Base-by-base conservation (phyloP, 352 stramenopile genomes). In the Globisporangium carolinianum region DNA sequence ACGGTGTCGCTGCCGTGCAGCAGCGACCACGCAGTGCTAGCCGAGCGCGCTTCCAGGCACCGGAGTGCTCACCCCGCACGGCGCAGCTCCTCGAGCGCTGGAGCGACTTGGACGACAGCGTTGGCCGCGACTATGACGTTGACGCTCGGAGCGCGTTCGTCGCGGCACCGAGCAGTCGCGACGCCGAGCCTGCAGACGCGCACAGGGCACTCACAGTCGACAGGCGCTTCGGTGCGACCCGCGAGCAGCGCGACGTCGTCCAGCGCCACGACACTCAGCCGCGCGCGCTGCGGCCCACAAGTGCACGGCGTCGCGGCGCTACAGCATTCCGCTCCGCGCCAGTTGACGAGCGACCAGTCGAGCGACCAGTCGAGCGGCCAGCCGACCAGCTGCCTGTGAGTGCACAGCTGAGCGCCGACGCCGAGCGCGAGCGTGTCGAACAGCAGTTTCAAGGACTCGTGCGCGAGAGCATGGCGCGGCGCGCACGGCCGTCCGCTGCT, bases 391-490 rank as follows among this genome's bases (percentile, higher is more conserved):
- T 17, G 42, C 42, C 42, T 32, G 24, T 32, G n/a, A 42, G 7
- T 32, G 54, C 47, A 9, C 51, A 55, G 24, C n/a, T 18, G 4
- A 55, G 41, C 38, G 51, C 36, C 5, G 51, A 58, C 8, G 15
- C 32, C 5, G 51, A 57, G 17, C 52, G 58, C n/a, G 38, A 53
- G 6, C 36, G 47, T 17, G 58, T 63, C 18, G 58, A 63, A 51
- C 48, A 37, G 32, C 43, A 63, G 7, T 63, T 63, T 17, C 43
- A 63, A 43, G 45, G 32, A 12, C 46, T 63, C 15, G 46, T 63
- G 45, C 38, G 58, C 12, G 58, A 48, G 37, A 43, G 51, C 2
- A 11, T 55, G 18, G 39, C 46, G 4, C 54, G 51, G 5, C 51
- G 38, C 1, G 45, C 50, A 15, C 50, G 37, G 12, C 17, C 51